These are phyloP conservation scores for Anthracocystis walkeri DNA, from an alignment of 1,284 basidiomycete species.

Conservation along the genomic window DNA sequence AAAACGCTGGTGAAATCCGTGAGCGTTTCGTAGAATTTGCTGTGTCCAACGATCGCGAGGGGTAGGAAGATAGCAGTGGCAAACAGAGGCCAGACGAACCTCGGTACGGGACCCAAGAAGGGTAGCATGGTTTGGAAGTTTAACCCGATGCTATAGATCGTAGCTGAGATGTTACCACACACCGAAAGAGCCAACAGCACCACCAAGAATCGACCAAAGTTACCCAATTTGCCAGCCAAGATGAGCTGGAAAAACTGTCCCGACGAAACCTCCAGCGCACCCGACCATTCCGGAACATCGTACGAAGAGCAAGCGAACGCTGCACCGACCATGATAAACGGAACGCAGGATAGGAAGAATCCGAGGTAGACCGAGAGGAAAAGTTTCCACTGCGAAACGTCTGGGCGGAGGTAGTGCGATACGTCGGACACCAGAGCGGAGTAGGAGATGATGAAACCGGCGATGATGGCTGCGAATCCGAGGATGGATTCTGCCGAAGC, in stretches of 20 bases:
- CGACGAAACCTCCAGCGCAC: slow-evolving; percentile 66
- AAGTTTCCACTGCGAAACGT: slow-evolving; percentile 72
- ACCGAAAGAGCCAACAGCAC: slow-evolving; percentile 81
- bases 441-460: slow-evolving; percentile 75
- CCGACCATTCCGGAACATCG: slow-evolving; percentile 73
- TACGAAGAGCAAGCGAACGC: slow-evolving; percentile 74
- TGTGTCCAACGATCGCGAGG: slow-evolving; percentile 76
- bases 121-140: slow-evolving; percentile 74
- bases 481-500: slow-evolving; percentile 72
- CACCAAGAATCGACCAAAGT: slow-evolving; percentile 86
- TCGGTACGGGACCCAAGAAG: slow-evolving; percentile 80
- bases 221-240: slow-evolving; percentile 75
- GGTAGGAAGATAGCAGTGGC: slow-evolving; percentile 80
- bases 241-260: slow-evolving; percentile 82
- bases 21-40: slow-evolving; percentile 76
- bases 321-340: slow-evolving; percentile 75
- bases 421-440: slow-evolving; percentile 69
- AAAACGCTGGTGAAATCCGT: slow-evolving; percentile 74
- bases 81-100: slow-evolving; percentile 86
- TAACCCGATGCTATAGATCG: slow-evolving; percentile 72
- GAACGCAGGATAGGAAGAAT: slow-evolving; percentile 74
- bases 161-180: slow-evolving; percentile 84
- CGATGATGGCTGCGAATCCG: slow-evolving; percentile 74
- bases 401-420: slow-evolving; percentile 70
- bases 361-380: slow-evolving; percentile 76